These are phyloP conservation scores for Blumeriella jaapii DNA, from an alignment of 2,329 filamentous ascomycete genomes.

Conservation along the genomic window DNA sequence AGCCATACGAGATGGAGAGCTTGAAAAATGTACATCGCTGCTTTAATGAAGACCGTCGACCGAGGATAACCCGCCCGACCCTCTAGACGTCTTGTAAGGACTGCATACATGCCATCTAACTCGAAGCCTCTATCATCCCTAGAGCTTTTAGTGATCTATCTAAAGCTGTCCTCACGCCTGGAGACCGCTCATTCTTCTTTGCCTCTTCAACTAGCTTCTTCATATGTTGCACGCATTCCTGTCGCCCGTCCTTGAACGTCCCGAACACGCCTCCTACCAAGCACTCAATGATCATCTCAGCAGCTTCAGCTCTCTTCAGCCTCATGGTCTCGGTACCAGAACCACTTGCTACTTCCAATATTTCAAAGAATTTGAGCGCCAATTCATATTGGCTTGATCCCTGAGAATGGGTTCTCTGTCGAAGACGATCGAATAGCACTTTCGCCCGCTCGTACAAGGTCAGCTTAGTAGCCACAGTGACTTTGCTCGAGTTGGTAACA, in stretches of 20 bases:
- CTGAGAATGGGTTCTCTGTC: slow-evolving; percentile 16
- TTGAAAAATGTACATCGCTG: slow-evolving; percentile 1
- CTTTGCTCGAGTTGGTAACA: slow-evolving; percentile 20
- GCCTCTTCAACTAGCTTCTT: slow-evolving; percentile 16
- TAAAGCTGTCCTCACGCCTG: slow-evolving; percentile 18
- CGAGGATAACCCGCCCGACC: not conserved
- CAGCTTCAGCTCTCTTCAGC: slow-evolving; percentile 26
- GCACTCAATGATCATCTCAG: slow-evolving; percentile 21
- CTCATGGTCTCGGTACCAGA: slow-evolving; percentile 25
- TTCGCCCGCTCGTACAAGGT: slow-evolving; percentile 25
- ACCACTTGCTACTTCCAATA: slow-evolving; percentile 23
- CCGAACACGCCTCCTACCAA: slow-evolving; percentile 23
- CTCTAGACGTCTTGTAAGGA: not conserved
- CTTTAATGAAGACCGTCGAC: not conserved
- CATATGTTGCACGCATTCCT: slow-evolving; percentile 16
- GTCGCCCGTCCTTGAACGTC: slow-evolving; percentile 15
- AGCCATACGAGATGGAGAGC: too few relatives aligned
- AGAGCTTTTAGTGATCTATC: slow-evolving; percentile 19
- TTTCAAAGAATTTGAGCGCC: slow-evolving; percentile 17
- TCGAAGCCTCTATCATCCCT: slow-evolving; percentile 4
- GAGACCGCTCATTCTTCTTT: slow-evolving; percentile 21
- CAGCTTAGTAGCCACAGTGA: slow-evolving; percentile 21
- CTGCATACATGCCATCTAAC: not conserved
- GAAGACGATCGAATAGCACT: slow-evolving; percentile 22
- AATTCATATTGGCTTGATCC: slow-evolving; percentile 15